Evolutionary conservation across 345 rosid genomes (phyloP).

Genomic region (Lagerstroemia speciosa): DNA sequence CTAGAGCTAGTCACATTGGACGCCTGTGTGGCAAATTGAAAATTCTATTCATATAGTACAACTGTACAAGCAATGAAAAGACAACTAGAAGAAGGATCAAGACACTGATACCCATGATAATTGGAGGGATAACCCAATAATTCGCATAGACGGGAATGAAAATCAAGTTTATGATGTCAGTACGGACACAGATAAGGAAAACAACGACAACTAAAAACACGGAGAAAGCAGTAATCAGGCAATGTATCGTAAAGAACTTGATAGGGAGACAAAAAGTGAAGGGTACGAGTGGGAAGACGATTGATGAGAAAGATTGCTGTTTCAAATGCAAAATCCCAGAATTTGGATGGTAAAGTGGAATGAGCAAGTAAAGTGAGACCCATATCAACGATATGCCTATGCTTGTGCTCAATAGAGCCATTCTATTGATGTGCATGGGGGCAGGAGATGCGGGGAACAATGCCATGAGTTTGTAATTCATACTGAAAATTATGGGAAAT

Average conservation of each 20-base stretch:
- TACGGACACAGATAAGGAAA: not conserved
- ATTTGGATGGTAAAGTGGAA: not conserved
- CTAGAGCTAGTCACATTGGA: too few relatives aligned
- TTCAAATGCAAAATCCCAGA: not conserved
- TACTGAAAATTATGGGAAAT: too few relatives aligned
- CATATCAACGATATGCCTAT: too few relatives aligned
- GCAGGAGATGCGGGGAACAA: too few relatives aligned
- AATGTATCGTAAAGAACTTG: conserved; percentile 1
- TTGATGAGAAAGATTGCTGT: not conserved
- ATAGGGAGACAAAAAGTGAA: not conserved
- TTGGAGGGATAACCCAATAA: not conserved
- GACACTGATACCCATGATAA: not conserved
- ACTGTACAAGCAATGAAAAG: not conserved
- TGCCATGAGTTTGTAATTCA: not conserved
- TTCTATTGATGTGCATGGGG: too few relatives aligned
- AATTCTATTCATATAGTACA: not conserved
- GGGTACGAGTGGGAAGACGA: not conserved
- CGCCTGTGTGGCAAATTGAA: too few relatives aligned
- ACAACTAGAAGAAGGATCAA: not conserved
- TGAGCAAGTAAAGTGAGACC: not conserved
- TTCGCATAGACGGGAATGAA: too few relatives aligned
- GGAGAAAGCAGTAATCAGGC: not conserved
- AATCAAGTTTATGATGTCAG: too few relatives aligned
- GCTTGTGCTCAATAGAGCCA: too few relatives aligned
- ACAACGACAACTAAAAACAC: not conserved